A percentile compares a stretch with the other conserved stretches of the same genome.
phyloP scores from a whole-genome alignment of 2,329 filamentous ascomycete species.

The Penicillium sp. region DNA sequence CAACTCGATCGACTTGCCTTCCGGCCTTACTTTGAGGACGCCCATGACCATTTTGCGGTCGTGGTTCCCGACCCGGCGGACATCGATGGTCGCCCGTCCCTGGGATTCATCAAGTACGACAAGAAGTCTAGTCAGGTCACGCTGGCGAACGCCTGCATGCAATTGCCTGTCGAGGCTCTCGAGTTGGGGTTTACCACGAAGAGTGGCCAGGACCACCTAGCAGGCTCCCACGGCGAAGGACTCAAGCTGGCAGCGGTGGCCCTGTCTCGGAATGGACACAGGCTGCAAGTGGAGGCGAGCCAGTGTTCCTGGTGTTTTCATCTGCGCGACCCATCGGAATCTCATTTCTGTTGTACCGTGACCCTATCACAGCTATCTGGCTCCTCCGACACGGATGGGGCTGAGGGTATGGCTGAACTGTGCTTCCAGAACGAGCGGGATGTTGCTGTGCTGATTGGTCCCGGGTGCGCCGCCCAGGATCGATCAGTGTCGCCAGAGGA shows the following conservation, averaged over 20 bases:
- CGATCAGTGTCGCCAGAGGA: not conserved
- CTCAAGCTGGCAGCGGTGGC: constrained; percentile 12
- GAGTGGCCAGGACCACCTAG: not conserved
- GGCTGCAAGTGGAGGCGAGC: constrained; percentile 6
- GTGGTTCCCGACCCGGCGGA: not conserved
- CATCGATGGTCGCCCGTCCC: not conserved
- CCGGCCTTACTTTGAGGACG: constrained; percentile 6
- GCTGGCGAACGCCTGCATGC: constrained; percentile 6
- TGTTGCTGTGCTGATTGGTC: constrained; percentile 1
- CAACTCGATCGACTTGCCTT: constrained; percentile 7
- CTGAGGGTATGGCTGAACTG: not conserved
- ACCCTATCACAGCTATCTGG: not conserved
- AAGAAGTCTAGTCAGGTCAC: constrained; percentile 6
- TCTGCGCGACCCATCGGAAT: not conserved
- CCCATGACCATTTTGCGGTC: constrained; percentile 5
- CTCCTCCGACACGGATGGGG: not conserved
- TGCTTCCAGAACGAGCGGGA: not conserved
- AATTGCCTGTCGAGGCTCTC: constrained; percentile 11
- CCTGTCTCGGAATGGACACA: constrained; percentile 6
- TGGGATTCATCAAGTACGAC: not conserved
- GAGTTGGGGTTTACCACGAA: constrained; percentile 8
- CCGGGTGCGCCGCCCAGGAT: not conserved
- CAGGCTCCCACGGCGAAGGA: constrained; percentile 9
- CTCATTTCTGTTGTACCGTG: not conserved
- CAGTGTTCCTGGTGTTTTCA: constrained; percentile 6